Percentiles rank a stretch among this genome's conserved stretches.
phyloP scores from a whole-genome alignment of 2,329 filamentous ascomycete genomes.

The Fusarium poae region DNA sequence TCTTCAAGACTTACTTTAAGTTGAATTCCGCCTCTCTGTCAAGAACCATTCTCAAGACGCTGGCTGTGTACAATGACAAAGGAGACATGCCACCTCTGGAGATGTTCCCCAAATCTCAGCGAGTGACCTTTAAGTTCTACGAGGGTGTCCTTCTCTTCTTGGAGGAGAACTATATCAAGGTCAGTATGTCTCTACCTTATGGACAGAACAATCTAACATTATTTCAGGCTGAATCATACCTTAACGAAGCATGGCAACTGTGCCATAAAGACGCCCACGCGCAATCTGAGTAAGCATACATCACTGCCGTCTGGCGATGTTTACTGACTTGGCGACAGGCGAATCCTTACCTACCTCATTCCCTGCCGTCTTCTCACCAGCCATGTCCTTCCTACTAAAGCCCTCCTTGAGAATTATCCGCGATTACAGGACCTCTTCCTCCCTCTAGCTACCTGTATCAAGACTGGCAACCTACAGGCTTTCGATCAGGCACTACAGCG shows the following conservation, averaged over 20 bases:
- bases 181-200: conserved; percentile 52
- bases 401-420: conserved; percentile 80
- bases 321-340: conserved; percentile 60
- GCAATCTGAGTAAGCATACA: conserved; percentile 79
- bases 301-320: not conserved
- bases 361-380: conserved; percentile 91
- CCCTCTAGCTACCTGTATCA: conserved; percentile 83
- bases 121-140: conserved; percentile 97
- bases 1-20: conserved; percentile 99
- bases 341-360: conserved; percentile 94
- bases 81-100: conserved; percentile 85
- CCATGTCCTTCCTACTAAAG: conserved; percentile 81
- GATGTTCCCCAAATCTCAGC: conserved; percentile 87
- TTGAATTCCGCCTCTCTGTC: conserved; percentile 90
- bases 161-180: conserved; percentile 90
- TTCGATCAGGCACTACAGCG: conserved; percentile 86
- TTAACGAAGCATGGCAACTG: conserved; percentile 84
- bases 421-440: conserved; percentile 81
- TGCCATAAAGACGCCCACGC: conserved; percentile 79
- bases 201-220: conserved; percentile 2
- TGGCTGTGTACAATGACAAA: conserved; percentile 76
- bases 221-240: conserved; percentile 78
- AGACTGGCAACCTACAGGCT: conserved; percentile 81
- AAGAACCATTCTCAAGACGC: conserved; percentile 87
- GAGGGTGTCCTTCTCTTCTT: conserved; percentile 93